Evolutionary conservation across 306 rosid genomes (phyloP).

Genomic region (Elaeagnus macrophylla): DNA sequence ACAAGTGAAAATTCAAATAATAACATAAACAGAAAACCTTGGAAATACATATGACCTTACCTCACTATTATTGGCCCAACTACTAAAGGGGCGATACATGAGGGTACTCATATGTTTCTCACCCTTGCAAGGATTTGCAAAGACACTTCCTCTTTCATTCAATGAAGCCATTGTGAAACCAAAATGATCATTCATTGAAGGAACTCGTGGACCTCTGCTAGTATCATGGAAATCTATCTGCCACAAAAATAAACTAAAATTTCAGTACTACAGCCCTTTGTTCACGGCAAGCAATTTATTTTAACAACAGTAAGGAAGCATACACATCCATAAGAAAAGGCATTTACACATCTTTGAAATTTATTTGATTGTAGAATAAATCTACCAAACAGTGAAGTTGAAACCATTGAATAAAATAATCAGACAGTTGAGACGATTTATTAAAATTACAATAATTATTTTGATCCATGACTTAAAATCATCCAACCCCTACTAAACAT

Average conservation of each 20-base stretch:
- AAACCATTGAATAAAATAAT: too few species aligned
- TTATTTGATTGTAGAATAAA: too few species aligned
- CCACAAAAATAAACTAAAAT: slow-evolving; percentile 12
- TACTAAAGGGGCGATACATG: slow-evolving; percentile 90
- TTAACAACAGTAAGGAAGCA: too few species aligned
- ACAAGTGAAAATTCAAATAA: slow-evolving; percentile 1
- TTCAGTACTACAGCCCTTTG: slow-evolving; percentile 6
- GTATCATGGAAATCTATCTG: slow-evolving; percentile 98
- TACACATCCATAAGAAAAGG: too few species aligned
- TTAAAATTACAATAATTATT: too few species aligned
- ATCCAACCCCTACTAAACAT: background rate
- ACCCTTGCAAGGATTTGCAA: slow-evolving; percentile 95
- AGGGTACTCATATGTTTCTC: slow-evolving; percentile 87
- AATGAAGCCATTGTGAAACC: slow-evolving; percentile 95
- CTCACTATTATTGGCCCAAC: slow-evolving; percentile 95
- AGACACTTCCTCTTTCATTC: slow-evolving; percentile 68
- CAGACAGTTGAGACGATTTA: too few species aligned
- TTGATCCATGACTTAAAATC: too few species aligned
- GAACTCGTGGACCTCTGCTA: slow-evolving; percentile 78
- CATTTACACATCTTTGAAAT: too few species aligned
- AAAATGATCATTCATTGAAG: slow-evolving; percentile 94
- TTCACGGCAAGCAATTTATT: background rate
- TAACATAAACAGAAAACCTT: slow-evolving; percentile 1
- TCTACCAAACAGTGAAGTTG: too few species aligned
- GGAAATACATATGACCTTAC: slow-evolving; percentile 31